Base-by-base conservation (phyloP, 345 rosid genomes). In the Moringa oleifera region DNA sequence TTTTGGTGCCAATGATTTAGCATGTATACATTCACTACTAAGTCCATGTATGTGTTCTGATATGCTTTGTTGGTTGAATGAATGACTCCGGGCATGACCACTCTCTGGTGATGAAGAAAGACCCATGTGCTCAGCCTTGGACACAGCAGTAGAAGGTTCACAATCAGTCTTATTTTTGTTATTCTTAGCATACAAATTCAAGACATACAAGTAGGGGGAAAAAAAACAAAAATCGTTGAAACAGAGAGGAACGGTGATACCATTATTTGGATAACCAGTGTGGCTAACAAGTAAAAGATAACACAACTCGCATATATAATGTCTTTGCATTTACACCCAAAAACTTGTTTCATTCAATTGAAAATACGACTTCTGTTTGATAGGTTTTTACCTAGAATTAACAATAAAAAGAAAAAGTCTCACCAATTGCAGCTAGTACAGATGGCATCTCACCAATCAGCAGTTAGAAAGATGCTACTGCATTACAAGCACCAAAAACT, bases 81-180 rank as follows among this genome's bases (percentile, higher is more conserved):
- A 59, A 59, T 33, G 45, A 57, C 31, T 57, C 45, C 56, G 56
- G 0, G 49, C 24, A 25, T 63, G 55, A 57, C 45, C 9, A 68
- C 56, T 56, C 59, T 41, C 49, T 69, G 59, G 58, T 46, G 70
- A 60, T 18, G 67, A 52, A 66, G 75, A 77, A 59, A 69, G 25
- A 15, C 65, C 67, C 58, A 58, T 63, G 21, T 63, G 25, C 65
- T 59, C 72, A 55, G 60, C 52, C 63, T 56, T 52, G 25, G 68
- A 59, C 81, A 77, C 67, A 50, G 24, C 55, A 65, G 49, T 54
- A 59, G 37, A 60, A 28, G 56, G 54, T 63, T 64, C 37, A 28
- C 23, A 63, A 36, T 46, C 22, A 63, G 56, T 55, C 59, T 57
- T 59, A 20, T n/a, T n/a, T 55, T 52, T 20, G 15, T 28, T 3